phyloP scores from a whole-genome alignment of 2,329 filamentous ascomycete genomes.

The Trichoderma aggressivum region DNA sequence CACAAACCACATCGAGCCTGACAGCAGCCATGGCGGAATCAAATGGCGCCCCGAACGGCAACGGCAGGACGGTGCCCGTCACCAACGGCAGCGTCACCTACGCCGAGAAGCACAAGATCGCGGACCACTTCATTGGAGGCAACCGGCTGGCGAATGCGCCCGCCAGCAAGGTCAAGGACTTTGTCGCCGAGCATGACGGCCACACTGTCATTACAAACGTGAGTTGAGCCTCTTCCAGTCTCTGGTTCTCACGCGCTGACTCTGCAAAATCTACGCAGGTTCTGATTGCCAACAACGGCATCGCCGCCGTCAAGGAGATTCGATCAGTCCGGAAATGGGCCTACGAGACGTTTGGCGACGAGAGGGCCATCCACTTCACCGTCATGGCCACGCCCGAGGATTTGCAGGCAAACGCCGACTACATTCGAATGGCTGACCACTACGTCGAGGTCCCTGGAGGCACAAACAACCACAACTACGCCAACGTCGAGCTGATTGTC shows the following conservation, averaged over 20 bases:
- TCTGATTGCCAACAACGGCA: conserved; percentile 99
- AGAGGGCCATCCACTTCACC: conserved; percentile 97
- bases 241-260: neutral
- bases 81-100: conserved; percentile 63
- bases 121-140: conserved; percentile 94
- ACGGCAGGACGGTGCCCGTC: conserved; percentile 49
- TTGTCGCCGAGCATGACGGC: conserved; percentile 82
- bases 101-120: conserved; percentile 76
- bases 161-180: conserved; percentile 90
- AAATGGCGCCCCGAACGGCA: conserved; percentile 37
- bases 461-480: conserved; percentile 99
- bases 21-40: conserved; percentile 46
- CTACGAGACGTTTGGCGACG: conserved; percentile 98
- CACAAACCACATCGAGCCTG: neutral
- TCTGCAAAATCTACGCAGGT: conserved; percentile 55
- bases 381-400: conserved; percentile 99
- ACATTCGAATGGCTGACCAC: conserved; percentile 99
- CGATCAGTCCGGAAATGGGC: conserved; percentile 99
- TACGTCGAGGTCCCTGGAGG: conserved; percentile 98
- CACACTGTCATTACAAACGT: conserved; percentile 99
- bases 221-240: conserved; percentile 48
- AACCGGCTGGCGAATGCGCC: conserved; percentile 80
- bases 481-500: conserved; percentile 98
- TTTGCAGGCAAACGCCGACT: conserved; percentile 94
- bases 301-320: conserved; percentile 98